These are phyloP conservation scores for Parachlorella kessleri DNA, from an alignment of 139 green algal genomes.

Conservation along the genomic window DNA sequence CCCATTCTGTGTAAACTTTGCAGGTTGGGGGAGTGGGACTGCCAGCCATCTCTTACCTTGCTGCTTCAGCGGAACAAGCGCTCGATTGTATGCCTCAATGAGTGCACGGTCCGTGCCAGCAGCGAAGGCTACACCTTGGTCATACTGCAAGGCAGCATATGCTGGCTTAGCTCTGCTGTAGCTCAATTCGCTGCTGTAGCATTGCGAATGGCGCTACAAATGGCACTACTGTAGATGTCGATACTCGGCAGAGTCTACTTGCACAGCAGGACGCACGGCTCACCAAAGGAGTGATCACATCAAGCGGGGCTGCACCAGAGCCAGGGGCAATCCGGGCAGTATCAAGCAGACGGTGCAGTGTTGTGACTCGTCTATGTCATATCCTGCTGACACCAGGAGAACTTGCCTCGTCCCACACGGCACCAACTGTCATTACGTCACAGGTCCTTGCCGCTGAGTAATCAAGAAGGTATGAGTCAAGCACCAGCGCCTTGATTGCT, in stretches of 20 bases:
- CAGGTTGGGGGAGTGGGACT: neutral
- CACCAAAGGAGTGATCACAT: neutral
- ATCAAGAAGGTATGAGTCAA: conserved; percentile 12
- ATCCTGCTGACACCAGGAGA: neutral
- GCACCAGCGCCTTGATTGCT: neutral
- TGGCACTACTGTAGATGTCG: neutral
- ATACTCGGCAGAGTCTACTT: neutral
- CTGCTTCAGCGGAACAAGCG: neutral
- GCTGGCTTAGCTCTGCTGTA: no score
- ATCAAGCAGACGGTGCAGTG: neutral
- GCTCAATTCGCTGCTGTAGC: neutral
- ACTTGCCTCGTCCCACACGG: neutral
- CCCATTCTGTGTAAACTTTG: neutral
- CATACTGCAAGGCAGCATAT: conserved; percentile 15
- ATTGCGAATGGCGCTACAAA: neutral
- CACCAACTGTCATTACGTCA: conserved; percentile 1
- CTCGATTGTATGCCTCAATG: neutral
- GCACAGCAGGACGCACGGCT: neutral
- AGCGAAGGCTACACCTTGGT: conserved; percentile 13
- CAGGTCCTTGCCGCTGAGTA: neutral
- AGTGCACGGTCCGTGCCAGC: neutral
- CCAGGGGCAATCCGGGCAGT: neutral
- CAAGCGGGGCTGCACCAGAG: neutral
- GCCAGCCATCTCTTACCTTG: neutral
- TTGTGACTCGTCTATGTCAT: no score